phyloP scores from a whole-genome alignment of 1,284 basidiomycete genomes.

The Sphagnurus paluster region DNA sequence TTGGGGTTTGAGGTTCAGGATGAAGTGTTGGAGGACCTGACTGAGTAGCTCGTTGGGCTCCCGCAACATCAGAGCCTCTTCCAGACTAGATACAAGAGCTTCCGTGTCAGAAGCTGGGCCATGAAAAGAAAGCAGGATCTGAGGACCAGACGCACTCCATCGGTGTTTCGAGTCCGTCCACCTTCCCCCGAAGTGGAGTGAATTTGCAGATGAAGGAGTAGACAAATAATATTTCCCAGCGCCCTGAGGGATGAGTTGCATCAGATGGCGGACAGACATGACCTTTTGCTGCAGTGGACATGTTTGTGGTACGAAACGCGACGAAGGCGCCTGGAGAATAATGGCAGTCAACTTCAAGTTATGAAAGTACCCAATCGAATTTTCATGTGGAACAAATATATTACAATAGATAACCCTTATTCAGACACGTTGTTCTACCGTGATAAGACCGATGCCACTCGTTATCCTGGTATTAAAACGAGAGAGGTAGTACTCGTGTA shows the following conservation, averaged over 20 bases:
- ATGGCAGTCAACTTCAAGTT: constrained; percentile 24
- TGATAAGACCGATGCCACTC: constrained; percentile 9
- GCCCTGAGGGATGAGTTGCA: constrained; percentile 71
- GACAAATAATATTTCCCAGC: constrained; percentile 84
- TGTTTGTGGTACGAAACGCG: constrained; percentile 37
- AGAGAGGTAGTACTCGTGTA: not conserved
- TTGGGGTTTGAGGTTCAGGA: constrained; percentile 76
- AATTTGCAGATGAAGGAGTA: constrained; percentile 82
- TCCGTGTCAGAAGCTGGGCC: constrained; percentile 15
- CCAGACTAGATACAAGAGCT: constrained; percentile 52
- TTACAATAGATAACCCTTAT: constrained; percentile 37
- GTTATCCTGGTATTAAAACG: constrained; percentile 3
- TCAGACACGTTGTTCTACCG: constrained; percentile 19
- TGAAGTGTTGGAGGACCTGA: constrained; percentile 68
- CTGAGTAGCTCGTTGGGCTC: constrained; percentile 71
- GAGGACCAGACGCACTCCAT: constrained; percentile 65
- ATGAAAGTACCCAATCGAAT: constrained; percentile 31
- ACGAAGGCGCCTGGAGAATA: constrained; percentile 27
- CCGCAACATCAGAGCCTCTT: constrained; percentile 68
- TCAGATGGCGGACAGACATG: constrained; percentile 75
- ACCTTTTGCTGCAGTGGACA: constrained; percentile 54
- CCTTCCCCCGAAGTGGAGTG: constrained; percentile 67
- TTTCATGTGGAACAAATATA: constrained; percentile 45
- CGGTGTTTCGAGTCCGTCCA: constrained; percentile 73
- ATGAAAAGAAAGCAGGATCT: not conserved